phyloP scores from a whole-genome alignment of 139 green algal species.

The Desmodesmus armatus region DNA sequence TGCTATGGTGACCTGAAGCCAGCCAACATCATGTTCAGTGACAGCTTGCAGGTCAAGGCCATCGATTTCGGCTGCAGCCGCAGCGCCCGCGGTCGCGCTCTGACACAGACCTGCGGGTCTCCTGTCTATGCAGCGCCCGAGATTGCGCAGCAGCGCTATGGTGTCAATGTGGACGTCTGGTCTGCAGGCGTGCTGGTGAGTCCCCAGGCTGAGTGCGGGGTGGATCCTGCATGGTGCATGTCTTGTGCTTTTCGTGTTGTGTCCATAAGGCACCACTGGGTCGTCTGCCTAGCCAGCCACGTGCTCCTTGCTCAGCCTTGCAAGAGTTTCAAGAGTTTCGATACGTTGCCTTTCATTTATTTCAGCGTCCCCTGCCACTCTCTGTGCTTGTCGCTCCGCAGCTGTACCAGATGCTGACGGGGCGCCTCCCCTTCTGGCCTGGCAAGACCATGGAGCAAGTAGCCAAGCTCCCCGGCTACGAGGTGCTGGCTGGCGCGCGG shows the following conservation, averaged over 20 bases:
- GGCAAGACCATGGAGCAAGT: constrained; percentile 35
- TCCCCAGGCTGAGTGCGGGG: neutral
- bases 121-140: constrained; percentile 81
- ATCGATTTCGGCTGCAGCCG: constrained; percentile 73
- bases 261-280: too few relatives aligned
- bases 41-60: constrained; percentile 21
- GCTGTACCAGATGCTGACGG: constrained; percentile 68
- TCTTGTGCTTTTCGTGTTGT: neutral
- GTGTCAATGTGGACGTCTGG: constrained; percentile 76
- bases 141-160: constrained; percentile 67
- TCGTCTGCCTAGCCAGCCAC: neutral
- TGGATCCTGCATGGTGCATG: too few relatives aligned
- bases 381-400: constrained; percentile 37
- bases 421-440: constrained; percentile 65
- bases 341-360: neutral
- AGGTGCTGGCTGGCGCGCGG: constrained; percentile 16
- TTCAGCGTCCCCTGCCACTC: neutral
- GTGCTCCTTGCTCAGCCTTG: too few relatives aligned
- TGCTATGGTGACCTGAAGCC: constrained; percentile 45
- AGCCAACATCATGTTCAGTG: constrained; percentile 41
- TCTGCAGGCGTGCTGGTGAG: constrained; percentile 52
- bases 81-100: neutral
- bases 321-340: too few relatives aligned
- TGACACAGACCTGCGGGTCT: constrained; percentile 48
- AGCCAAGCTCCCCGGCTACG: constrained; percentile 19